A percentile compares a stretch with the other conserved stretches of the same genome.
phyloP scores from a whole-genome alignment of 306 rosid species.

The Casuarina cunninghamiana region DNA sequence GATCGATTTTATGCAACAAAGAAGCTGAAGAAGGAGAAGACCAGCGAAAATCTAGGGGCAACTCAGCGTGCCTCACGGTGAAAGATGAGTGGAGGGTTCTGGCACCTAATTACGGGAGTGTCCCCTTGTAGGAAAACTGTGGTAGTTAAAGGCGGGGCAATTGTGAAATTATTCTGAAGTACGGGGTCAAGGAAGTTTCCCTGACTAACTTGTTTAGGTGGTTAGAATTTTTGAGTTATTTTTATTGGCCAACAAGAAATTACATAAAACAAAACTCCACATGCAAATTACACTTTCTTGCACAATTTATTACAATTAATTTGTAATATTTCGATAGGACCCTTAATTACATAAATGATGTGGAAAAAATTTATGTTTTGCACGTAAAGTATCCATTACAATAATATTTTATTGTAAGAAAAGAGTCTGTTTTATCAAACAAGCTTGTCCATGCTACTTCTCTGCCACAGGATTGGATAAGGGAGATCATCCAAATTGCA shows the following conservation, averaged over 20 bases:
- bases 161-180: not conserved
- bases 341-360: too few species aligned
- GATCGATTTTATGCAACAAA: not conserved
- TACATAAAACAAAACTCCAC: too few species aligned
- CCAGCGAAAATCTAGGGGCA: not conserved
- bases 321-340: too few species aligned
- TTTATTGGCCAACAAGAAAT: too few species aligned
- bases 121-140: not conserved
- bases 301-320: too few species aligned
- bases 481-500: constrained; percentile 12
- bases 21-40: not conserved
- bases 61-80: not conserved
- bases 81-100: not conserved
- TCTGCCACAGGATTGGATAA: constrained; percentile 22
- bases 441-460: too few species aligned
- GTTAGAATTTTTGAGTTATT: too few species aligned
- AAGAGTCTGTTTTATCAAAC: too few species aligned
- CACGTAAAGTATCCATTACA: too few species aligned
- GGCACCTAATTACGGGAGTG: not conserved
- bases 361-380: too few species aligned
- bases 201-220: not conserved
- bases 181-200: not conserved
- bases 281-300: too few species aligned
- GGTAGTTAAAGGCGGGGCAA: not conserved
- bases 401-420: too few species aligned